Conservation (phyloP, 2,329 filamentous ascomycete genomes). For the Penicillium italicum region DNA sequence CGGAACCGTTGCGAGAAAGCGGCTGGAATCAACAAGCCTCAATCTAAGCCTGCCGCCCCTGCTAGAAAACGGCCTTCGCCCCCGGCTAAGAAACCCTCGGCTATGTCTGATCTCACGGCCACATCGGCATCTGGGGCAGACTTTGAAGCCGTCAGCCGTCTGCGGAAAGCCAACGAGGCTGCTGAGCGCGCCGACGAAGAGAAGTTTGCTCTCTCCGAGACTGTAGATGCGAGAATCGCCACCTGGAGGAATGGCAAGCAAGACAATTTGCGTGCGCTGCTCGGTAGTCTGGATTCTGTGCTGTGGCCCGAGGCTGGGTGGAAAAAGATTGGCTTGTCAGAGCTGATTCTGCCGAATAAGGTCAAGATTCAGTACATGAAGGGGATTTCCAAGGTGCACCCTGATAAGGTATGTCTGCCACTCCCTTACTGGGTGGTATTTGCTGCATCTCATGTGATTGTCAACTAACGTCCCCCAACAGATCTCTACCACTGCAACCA, state of each 20-base stretch:
- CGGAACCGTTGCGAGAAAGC: constrained; percentile 87
- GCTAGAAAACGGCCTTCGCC: constrained; percentile 48
- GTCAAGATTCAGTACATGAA: constrained; percentile 99
- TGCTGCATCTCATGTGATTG: not conserved
- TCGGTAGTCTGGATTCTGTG: constrained; percentile 82
- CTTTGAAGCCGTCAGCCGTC: constrained; percentile 73
- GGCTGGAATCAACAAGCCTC: constrained; percentile 60
- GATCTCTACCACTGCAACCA: constrained; percentile 62
- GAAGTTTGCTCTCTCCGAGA: constrained; percentile 82
- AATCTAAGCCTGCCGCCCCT: constrained; percentile 46
- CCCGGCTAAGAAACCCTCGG: constrained; percentile 33
- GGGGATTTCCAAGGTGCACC: constrained; percentile 96
- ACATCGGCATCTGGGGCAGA: constrained; percentile 46
- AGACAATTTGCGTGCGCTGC: constrained; percentile 82
- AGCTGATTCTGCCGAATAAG: constrained; percentile 86
- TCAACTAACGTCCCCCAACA: constrained; percentile 27
- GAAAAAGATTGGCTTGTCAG: constrained; percentile 95
- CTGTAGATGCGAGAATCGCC: constrained; percentile 73
- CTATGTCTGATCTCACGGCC: constrained; percentile 32
- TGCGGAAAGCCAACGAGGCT: constrained; percentile 79
- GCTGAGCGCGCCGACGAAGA: constrained; percentile 87
- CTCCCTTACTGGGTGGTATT: not conserved
- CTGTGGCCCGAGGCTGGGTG: constrained; percentile 90
- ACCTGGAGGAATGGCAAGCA: constrained; percentile 88
- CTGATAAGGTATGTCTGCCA: constrained; percentile 84